phyloP scores from a whole-genome alignment of 768 basidiomycete species.

The Lentinus tigrinus region DNA sequence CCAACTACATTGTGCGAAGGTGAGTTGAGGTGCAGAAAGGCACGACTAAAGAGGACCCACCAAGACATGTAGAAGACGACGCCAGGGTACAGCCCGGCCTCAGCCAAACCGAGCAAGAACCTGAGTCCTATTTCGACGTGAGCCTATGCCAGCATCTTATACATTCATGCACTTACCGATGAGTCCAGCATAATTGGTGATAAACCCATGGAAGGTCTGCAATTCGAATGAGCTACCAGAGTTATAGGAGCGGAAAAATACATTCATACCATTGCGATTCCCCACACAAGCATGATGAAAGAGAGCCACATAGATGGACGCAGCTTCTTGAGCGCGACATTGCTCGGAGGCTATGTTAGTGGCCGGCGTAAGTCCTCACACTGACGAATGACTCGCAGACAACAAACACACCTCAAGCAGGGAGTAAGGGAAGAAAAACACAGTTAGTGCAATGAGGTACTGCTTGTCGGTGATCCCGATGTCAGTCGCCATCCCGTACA shows the following conservation, averaged over 20 bases:
- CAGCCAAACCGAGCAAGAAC: slow-evolving; percentile 56
- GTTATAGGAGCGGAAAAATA: not conserved
- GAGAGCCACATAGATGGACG: slow-evolving; percentile 67
- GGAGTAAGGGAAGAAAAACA: slow-evolving; percentile 78
- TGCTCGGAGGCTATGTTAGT: slow-evolving; percentile 54
- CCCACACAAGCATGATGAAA: slow-evolving; percentile 43
- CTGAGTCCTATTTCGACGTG: slow-evolving; percentile 44
- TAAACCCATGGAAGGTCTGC: slow-evolving; percentile 63
- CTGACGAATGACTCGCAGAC: too few species aligned
- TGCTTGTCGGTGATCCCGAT: slow-evolving; percentile 61
- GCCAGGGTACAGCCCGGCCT: slow-evolving; percentile 52
- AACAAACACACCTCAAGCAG: slow-evolving; percentile 55
- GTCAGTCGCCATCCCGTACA: slow-evolving; percentile 58
- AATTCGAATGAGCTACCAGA: not conserved
- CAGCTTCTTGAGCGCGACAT: slow-evolving; percentile 55
- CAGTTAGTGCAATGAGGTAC: slow-evolving; percentile 65
- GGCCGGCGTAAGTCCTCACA: not conserved
- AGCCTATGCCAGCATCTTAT: not conserved
- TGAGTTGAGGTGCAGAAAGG: not conserved
- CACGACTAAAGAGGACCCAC: slow-evolving; percentile 24
- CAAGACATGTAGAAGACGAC: slow-evolving; percentile 64
- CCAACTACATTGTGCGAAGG: slow-evolving; percentile 49
- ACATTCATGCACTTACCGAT: slow-evolving; percentile 42
- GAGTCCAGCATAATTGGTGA: slow-evolving; percentile 59
- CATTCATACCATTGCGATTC: slow-evolving; percentile 38